Evolutionary conservation across 495 filamentous ascomycete species (phyloP).

Genomic region (Lasiosphaeriaceae sp.): DNA sequence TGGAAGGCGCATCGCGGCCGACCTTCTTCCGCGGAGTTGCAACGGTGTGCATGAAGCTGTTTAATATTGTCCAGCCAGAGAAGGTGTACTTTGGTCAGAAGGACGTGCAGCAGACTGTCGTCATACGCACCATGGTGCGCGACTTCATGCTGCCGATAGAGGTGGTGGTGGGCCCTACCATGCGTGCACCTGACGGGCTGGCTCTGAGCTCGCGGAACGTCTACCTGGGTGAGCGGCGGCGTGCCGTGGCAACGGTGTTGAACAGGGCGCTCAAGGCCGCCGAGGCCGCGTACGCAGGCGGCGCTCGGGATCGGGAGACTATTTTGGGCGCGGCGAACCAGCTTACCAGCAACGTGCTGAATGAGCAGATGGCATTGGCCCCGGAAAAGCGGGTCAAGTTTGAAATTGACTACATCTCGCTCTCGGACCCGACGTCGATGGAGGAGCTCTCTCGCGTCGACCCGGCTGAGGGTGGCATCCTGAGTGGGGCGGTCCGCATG

Average conservation of each 20-base stretch:
- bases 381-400: constrained; percentile 62
- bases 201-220: constrained; percentile 95
- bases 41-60: constrained; percentile 94
- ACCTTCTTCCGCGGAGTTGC: constrained; percentile 96
- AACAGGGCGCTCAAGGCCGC: constrained; percentile 63
- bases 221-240: constrained; percentile 74
- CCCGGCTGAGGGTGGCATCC: constrained; percentile 63
- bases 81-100: constrained; percentile 97
- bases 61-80: constrained; percentile 86
- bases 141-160: constrained; percentile 83
- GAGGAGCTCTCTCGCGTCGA: constrained; percentile 70
- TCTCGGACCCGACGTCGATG: constrained; percentile 77
- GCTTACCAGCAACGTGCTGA: constrained; percentile 45
- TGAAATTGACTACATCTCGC: constrained; percentile 85
- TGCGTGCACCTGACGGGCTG: constrained; percentile 76
- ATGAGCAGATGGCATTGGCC: constrained; percentile 59
- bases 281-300: constrained; percentile 55
- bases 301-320: constrained; percentile 53
- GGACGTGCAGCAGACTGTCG: constrained; percentile 91
- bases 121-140: constrained; percentile 79
- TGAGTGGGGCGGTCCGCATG: constrained; percentile 91
- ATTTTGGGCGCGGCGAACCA: constrained; percentile 64
- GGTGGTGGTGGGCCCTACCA: constrained; percentile 68
- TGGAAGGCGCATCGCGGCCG: constrained; percentile 84
- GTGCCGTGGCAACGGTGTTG: constrained; percentile 68